Percentiles rank a stretch among this genome's conserved stretches.
Evolutionary conservation across 1,284 basidiomycete genomes (phyloP).

Genomic region (Flammula alnicola): DNA sequence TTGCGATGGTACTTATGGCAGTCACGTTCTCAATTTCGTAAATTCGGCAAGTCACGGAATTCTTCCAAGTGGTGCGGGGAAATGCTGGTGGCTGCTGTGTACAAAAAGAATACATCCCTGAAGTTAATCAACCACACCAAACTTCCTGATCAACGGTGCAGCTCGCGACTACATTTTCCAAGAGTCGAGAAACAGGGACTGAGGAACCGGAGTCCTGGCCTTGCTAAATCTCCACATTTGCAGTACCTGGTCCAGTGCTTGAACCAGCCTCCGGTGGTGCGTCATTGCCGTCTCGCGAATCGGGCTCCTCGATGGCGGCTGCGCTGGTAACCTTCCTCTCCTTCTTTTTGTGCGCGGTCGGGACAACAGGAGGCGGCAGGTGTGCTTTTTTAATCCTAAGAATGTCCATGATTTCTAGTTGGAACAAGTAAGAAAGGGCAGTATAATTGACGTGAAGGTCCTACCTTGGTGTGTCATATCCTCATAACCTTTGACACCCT

Average conservation of each 20-base stretch:
- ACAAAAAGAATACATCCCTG: no score
- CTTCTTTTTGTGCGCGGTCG: slow-evolving; percentile 25
- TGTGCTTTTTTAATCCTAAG: slow-evolving; percentile 71
- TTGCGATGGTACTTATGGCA: background rate
- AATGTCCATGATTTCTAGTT: slow-evolving; percentile 78
- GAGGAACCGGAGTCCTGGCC: slow-evolving; percentile 1
- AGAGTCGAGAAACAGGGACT: background rate
- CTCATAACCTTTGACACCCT: slow-evolving; percentile 72
- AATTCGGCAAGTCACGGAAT: background rate
- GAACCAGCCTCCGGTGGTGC: slow-evolving; percentile 24
- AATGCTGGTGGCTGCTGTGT: no score
- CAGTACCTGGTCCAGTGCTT: slow-evolving; percentile 27
- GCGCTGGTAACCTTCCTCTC: slow-evolving; percentile 30
- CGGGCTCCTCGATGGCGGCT: slow-evolving; percentile 24
- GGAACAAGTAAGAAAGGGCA: slow-evolving; percentile 6
- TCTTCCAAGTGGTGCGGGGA: background rate
- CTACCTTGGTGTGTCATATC: slow-evolving; percentile 77
- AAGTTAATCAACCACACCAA: no score
- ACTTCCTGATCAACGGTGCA: background rate
- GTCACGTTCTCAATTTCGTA: background rate
- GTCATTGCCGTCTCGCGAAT: slow-evolving; percentile 19
- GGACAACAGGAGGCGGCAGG: slow-evolving; percentile 37
- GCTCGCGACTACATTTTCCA: background rate
- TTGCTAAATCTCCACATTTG: background rate
- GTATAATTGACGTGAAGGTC: slow-evolving; percentile 19